Conservation (phyloP, 2,329 filamentous ascomycete genomes). For the Scolecobasidium constrictum region DNA sequence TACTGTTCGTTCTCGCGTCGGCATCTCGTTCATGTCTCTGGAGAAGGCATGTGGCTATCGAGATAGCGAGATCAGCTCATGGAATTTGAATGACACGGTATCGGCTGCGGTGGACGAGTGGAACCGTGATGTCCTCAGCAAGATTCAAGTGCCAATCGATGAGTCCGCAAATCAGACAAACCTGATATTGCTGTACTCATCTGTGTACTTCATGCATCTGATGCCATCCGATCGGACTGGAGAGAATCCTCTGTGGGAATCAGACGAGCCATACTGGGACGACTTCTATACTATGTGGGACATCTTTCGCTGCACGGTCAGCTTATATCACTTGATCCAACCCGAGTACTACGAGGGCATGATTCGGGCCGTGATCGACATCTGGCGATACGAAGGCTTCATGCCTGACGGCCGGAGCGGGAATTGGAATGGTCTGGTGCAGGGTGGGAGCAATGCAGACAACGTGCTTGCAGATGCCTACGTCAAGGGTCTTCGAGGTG, state of each 20-base stretch:
- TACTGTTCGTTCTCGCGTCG: no score
- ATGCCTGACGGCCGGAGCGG: slow-evolving; percentile 56
- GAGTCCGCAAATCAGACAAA: slow-evolving; percentile 45
- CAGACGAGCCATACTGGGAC: slow-evolving; percentile 56
- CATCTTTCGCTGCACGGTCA: slow-evolving; percentile 52
- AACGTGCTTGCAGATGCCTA: slow-evolving; percentile 64
- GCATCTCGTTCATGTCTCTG: no score
- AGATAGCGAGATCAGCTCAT: slow-evolving; percentile 42
- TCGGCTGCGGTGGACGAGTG: slow-evolving; percentile 41
- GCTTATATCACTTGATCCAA: slow-evolving; percentile 56
- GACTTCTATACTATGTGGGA: slow-evolving; percentile 62
- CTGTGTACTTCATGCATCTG: slow-evolving; percentile 58
- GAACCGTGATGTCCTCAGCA: slow-evolving; percentile 52
- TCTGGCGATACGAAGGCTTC: slow-evolving; percentile 54
- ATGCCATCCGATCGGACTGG: slow-evolving; percentile 60
- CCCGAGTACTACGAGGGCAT: slow-evolving; percentile 53
- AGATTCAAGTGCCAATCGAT: slow-evolving; percentile 46
- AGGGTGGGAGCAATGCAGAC: slow-evolving; percentile 60
- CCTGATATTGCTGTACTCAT: slow-evolving; percentile 52
- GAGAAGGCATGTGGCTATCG: slow-evolving; percentile 49
- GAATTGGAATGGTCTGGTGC: slow-evolving; percentile 58
- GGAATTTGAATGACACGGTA: slow-evolving; percentile 35
- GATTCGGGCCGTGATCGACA: slow-evolving; percentile 56
- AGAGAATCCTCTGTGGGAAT: slow-evolving; percentile 57
- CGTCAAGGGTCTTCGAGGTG: slow-evolving; percentile 53